phyloP scores from a whole-genome alignment of 73 alveolate genomes.

The Uronychia setigera region DNA sequence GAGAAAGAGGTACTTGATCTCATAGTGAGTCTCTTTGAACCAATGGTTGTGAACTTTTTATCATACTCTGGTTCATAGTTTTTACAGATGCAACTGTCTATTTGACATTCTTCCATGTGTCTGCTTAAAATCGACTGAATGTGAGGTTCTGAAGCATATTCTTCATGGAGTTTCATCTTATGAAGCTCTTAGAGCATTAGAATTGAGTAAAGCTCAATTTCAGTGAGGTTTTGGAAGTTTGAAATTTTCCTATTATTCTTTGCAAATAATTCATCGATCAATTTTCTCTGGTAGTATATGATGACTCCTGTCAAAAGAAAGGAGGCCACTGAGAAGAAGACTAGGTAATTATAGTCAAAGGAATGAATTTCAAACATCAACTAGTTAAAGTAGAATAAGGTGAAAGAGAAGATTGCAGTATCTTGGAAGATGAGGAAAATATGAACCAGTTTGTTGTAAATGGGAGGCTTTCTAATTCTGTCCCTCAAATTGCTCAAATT shows the following conservation, averaged over 20 bases:
- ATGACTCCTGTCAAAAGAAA: conserved; percentile 9
- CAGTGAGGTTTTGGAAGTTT: conserved; percentile 1
- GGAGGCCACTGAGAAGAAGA: background rate
- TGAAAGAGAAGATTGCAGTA: background rate
- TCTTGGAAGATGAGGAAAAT: background rate
- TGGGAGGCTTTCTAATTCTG: conserved; percentile 5
- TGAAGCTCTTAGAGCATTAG: conserved; percentile 15
- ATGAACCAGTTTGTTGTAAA: conserved; percentile 11
- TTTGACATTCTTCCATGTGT: conserved; percentile 40
- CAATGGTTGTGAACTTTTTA: conserved; percentile 43
- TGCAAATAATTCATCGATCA: background rate
- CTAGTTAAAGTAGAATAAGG: background rate
- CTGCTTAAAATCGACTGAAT: conserved; percentile 21
- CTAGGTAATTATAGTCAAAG: conserved; percentile 8
- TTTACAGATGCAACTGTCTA: conserved; percentile 35
- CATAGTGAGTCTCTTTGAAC: conserved; percentile 30
- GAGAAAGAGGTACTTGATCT: conserved; percentile 28
- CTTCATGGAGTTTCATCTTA: conserved; percentile 21
- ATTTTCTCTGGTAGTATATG: background rate
- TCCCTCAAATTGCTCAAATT: background rate
- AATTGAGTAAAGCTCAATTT: conserved; percentile 39
- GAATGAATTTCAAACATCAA: background rate
- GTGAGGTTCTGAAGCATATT: conserved; percentile 27
- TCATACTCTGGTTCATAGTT: conserved; percentile 54
- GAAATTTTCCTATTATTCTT: conserved; percentile 8